Conservation (phyloP, 2,329 filamentous ascomycete species). For the Neonectria ditissima region DNA sequence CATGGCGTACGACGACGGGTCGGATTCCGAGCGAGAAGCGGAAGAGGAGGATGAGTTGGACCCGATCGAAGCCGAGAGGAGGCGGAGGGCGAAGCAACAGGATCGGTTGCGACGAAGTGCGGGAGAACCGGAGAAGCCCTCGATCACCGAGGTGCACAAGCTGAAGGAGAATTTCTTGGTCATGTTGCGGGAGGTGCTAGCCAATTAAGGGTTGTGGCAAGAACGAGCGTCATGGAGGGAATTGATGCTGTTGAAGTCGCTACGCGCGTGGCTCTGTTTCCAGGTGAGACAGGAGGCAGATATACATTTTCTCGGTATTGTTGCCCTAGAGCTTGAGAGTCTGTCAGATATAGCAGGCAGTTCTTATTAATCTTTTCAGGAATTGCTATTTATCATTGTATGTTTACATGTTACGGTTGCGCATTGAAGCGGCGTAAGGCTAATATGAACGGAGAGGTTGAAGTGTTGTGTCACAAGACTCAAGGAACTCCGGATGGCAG, state of each 20-base stretch:
- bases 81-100: slow-evolving; percentile 79
- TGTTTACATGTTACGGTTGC: background rate
- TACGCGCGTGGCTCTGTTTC: slow-evolving; percentile 16
- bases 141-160: slow-evolving; percentile 82
- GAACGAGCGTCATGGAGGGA: background rate
- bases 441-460: background rate
- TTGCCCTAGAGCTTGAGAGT: slow-evolving; percentile 4
- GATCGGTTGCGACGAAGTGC: slow-evolving; percentile 84
- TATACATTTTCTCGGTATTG: background rate
- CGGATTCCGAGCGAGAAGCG: slow-evolving; percentile 75
- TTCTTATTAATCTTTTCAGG: background rate
- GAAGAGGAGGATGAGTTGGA: slow-evolving; percentile 83
- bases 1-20: slow-evolving; percentile 81
- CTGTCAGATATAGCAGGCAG: background rate
- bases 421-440: slow-evolving; percentile 10
- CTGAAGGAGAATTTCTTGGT: slow-evolving; percentile 82
- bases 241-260: slow-evolving; percentile 30
- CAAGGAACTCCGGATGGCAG: background rate
- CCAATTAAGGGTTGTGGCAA: slow-evolving; percentile 64
- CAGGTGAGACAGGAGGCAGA: background rate
- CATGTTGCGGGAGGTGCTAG: slow-evolving; percentile 85
- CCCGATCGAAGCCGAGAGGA: slow-evolving; percentile 88
- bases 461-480: background rate
- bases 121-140: slow-evolving; percentile 86
- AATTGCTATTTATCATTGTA: background rate